Evolutionary conservation across 352 stramenopile species (phyloP), one percentile per base, ranked within the genome.

Genomic region (Globisporangium uncinulatum): DNA sequence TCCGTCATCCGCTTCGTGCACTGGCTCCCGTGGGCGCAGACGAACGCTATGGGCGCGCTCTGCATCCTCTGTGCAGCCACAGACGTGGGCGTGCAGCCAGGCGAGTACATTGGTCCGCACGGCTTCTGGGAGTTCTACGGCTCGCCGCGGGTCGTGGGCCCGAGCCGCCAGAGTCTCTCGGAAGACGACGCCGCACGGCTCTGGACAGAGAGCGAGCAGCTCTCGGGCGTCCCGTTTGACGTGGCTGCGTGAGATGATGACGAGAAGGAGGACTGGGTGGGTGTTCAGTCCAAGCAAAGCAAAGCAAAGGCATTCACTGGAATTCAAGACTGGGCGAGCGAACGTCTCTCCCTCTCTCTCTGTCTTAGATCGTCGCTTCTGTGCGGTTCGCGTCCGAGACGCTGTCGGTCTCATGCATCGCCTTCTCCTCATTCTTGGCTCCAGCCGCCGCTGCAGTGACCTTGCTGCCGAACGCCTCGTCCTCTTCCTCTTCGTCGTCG

Each of bases 51-150:
- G 66, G 77, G 77, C 0, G 75, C 77, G 14, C 64, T 88, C 15
- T 74, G 71, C 55, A 62, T 86, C 39, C 65, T 87, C 14, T 84
- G 77, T 51, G 72, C 63, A 6, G 74, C 70, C 6, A 84, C 74
- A 0, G 77, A 86, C 51, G 62, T 65, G 21, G 59, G 52, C n/a
- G 64, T 87, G 15, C 45, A 29, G 0, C 61, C 70, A 9, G 77
- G 74, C 15, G 77, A 87, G 54, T 86, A 72, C 51, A 79, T 87
- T 42, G 75, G 77, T 0, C 78, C 78, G 1, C 67, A 86, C 60
- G 75, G 75, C 8, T 63, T 77, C 21, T 67, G 66, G 45, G 74
- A 88, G 56, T 83, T 88, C 47, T 86, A 81, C 53, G 78, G 75
- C 14, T 86, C 75, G 57, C 78, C 78, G 6, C 77, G 74, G 6